A percentile compares a stretch with the other conserved stretches of the same genome.
phyloP scores from a whole-genome alignment of 306 rosid genomes.

The Coriaria nepalensis region DNA sequence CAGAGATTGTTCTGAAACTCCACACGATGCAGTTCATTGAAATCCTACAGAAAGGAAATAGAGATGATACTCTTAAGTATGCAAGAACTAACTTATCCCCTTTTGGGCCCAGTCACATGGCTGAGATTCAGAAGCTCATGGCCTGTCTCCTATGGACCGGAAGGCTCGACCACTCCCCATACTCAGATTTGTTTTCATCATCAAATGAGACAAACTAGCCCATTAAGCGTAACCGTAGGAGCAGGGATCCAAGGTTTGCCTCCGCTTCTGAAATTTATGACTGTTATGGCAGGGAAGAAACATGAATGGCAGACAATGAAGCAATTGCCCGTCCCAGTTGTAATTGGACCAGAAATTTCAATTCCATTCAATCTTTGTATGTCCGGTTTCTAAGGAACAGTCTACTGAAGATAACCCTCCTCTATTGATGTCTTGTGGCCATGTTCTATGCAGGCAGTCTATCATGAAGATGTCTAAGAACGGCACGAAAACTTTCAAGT shows the following conservation, averaged over 20 bases:
- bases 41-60: slow-evolving; percentile 46
- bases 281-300: slow-evolving; percentile 75
- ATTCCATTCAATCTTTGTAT: slow-evolving; percentile 87
- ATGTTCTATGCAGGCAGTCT: slow-evolving; percentile 90
- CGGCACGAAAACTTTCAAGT: slow-evolving; percentile 57
- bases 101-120: slow-evolving; percentile 41
- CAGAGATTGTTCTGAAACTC: slow-evolving; percentile 60
- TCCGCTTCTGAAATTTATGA: slow-evolving; percentile 62
- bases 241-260: slow-evolving; percentile 80
- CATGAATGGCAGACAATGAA: slow-evolving; percentile 81
- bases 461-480: slow-evolving; percentile 87
- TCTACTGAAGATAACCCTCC: slow-evolving; percentile 83
- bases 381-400: slow-evolving; percentile 93
- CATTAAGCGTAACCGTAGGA: slow-evolving; percentile 62
- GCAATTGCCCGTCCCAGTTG: slow-evolving; percentile 77
- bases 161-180: slow-evolving; percentile 72
- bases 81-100: slow-evolving; percentile 52
- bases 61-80: slow-evolving; percentile 55
- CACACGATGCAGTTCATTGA: slow-evolving; percentile 59
- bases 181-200: slow-evolving; percentile 39
- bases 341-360: slow-evolving; percentile 65
- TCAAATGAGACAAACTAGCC: slow-evolving; percentile 62
- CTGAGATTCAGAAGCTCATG: slow-evolving; percentile 69
- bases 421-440: slow-evolving; percentile 82
- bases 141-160: slow-evolving; percentile 65